Evolutionary conservation across 2,329 filamentous ascomycete genomes (phyloP).

Genomic region (Neonectria coccinea): DNA sequence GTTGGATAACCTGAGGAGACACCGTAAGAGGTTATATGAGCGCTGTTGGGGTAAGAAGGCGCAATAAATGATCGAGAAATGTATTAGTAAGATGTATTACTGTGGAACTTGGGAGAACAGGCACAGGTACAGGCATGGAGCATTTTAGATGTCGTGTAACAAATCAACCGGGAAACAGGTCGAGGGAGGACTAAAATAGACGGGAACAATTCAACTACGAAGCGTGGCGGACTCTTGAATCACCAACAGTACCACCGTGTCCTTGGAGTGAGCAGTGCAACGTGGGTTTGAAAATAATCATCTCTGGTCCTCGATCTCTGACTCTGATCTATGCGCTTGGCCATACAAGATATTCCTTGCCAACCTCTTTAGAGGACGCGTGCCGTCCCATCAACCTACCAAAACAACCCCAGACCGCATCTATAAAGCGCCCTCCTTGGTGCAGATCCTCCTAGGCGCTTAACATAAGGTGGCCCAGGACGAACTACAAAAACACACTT

Average conservation of each 20-base stretch:
- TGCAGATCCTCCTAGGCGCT: neutral
- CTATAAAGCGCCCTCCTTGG: slow-evolving; percentile 13
- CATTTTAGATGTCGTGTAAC: slow-evolving; percentile 21
- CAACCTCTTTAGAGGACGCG: slow-evolving; percentile 29
- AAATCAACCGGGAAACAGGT: slow-evolving; percentile 13
- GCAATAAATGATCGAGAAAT: slow-evolving; percentile 13
- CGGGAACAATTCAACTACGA: slow-evolving; percentile 12
- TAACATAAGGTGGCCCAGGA: neutral
- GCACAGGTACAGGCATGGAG: neutral
- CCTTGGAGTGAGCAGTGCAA: neutral
- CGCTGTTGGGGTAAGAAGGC: slow-evolving; percentile 45
- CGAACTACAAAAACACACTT: slow-evolving; percentile 1
- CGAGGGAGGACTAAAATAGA: slow-evolving; percentile 12
- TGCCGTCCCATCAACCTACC: slow-evolving; percentile 7
- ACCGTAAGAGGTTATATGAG: slow-evolving; percentile 52
- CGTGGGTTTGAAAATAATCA: slow-evolving; percentile 8
- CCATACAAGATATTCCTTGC: slow-evolving; percentile 16
- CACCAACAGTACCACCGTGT: neutral
- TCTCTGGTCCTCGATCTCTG: slow-evolving; percentile 16
- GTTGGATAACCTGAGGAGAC: slow-evolving; percentile 70
- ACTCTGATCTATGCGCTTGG: slow-evolving; percentile 36
- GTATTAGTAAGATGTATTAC: slow-evolving; percentile 19
- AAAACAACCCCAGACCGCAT: slow-evolving; percentile 12
- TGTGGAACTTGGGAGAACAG: neutral
- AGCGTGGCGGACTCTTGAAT: slow-evolving; percentile 1